Conservation (phyloP, 768 basidiomycete species). For the Rhodocollybia butyracea region DNA sequence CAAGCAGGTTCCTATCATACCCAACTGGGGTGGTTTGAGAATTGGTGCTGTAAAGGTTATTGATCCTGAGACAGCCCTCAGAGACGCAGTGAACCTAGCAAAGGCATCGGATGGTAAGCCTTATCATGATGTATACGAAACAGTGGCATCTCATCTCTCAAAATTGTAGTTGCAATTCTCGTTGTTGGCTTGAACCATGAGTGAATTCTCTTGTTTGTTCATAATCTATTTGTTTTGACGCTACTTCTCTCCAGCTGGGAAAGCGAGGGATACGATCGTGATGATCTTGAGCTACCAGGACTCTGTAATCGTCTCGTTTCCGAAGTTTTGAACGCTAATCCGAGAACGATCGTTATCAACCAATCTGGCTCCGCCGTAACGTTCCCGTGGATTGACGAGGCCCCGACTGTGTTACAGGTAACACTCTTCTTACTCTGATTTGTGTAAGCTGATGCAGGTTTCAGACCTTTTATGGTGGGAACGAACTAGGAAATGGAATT, state of each 20-base stretch:
- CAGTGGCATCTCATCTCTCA: neutral
- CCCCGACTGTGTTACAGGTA: slow-evolving; percentile 36
- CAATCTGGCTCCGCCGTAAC: slow-evolving; percentile 52
- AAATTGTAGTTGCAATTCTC: slow-evolving; percentile 36
- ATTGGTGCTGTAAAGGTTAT: slow-evolving; percentile 31
- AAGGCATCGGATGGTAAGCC: slow-evolving; percentile 36
- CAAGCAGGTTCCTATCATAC: slow-evolving; percentile 29
- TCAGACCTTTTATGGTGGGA: slow-evolving; percentile 52
- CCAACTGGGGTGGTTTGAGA: slow-evolving; percentile 38
- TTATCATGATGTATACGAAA: neutral
- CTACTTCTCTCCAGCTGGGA: slow-evolving; percentile 34
- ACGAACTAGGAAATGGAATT: slow-evolving; percentile 53
- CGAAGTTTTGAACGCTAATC: slow-evolving; percentile 46
- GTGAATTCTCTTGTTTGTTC: slow-evolving; percentile 23
- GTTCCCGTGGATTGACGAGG: slow-evolving; percentile 51
- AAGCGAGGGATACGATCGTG: slow-evolving; percentile 58
- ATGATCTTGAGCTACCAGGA: slow-evolving; percentile 48
- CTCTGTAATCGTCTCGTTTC: slow-evolving; percentile 48
- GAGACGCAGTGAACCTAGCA: slow-evolving; percentile 36
- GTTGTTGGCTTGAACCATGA: slow-evolving; percentile 57
- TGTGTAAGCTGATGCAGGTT: neutral
- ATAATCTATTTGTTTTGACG: slow-evolving; percentile 11
- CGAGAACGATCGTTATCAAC: slow-evolving; percentile 53
- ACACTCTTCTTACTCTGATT: slow-evolving; percentile 4
- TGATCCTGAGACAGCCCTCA: slow-evolving; percentile 36